These are phyloP conservation scores for Termitomyces sp. DNA, from an alignment of 768 basidiomycete genomes.

Conservation along the genomic window DNA sequence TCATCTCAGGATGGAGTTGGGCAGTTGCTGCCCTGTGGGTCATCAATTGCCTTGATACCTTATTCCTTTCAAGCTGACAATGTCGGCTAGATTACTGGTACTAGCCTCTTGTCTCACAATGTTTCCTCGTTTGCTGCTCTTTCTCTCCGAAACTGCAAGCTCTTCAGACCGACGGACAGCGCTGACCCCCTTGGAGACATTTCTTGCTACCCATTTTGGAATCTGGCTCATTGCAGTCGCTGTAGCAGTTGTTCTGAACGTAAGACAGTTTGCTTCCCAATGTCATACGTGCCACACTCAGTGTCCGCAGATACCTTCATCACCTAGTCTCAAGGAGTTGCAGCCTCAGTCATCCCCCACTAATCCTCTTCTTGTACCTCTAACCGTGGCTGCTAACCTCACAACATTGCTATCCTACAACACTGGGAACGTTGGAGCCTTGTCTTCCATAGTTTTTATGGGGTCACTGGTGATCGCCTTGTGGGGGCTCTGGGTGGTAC, in stretches of 20 bases:
- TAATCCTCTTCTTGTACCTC: constrained; percentile 64
- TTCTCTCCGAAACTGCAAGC: constrained; percentile 48
- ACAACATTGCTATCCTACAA: constrained; percentile 69
- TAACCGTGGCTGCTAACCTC: constrained; percentile 48
- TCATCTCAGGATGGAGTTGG: constrained; percentile 28
- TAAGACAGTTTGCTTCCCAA: constrained; percentile 22
- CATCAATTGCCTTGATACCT: constrained; percentile 5
- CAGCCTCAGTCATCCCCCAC: constrained; percentile 20
- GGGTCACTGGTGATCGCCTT: constrained; percentile 50
- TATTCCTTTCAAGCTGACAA: neutral
- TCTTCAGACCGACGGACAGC: constrained; percentile 29
- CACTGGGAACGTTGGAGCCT: constrained; percentile 49
- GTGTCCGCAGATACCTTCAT: constrained; percentile 39
- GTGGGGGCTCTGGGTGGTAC: constrained; percentile 72
- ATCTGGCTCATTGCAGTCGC: constrained; percentile 55
- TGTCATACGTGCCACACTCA: constrained; percentile 1
- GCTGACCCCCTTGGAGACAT: constrained; percentile 66
- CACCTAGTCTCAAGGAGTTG: constrained; percentile 31
- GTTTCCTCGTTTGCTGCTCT: constrained; percentile 65
- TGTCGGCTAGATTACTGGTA: constrained; percentile 18
- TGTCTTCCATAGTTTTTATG: constrained; percentile 48
- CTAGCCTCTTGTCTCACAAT: constrained; percentile 32
- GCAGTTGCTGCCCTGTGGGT: constrained; percentile 23
- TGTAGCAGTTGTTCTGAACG: constrained; percentile 56
- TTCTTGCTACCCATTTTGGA: constrained; percentile 65